Conservation (phyloP, 192 early-diverging fungal genomes). For the Backusella luteola region DNA sequence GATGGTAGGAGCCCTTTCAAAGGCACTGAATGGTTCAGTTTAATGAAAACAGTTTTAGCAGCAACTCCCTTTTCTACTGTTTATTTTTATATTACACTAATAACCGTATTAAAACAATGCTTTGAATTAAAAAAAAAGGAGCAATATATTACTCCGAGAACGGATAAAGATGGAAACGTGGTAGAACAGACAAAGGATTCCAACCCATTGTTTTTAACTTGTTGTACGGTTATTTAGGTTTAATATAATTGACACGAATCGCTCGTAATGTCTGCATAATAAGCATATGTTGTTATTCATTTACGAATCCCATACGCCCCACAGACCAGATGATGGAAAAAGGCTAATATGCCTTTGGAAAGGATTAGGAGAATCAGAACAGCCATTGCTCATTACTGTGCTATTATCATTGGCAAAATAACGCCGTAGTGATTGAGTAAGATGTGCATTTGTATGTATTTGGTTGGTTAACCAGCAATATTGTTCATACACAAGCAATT, state of each 20-base stretch:
- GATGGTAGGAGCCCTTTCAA: not conserved
- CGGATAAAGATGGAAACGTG: not conserved
- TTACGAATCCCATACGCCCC: not conserved
- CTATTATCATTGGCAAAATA: not conserved
- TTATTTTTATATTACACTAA: conserved; percentile 2
- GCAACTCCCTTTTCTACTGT: not conserved
- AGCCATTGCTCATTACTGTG: not conserved
- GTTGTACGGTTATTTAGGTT: not conserved
- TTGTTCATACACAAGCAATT: no score
- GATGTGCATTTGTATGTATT: not conserved
- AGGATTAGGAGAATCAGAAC: not conserved
- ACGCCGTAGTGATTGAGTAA: not conserved
- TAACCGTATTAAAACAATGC: not conserved
- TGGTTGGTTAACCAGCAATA: not conserved
- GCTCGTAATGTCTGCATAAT: not conserved
- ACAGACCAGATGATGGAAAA: not conserved
- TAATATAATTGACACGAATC: not conserved
- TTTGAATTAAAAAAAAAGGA: conserved; percentile 1
- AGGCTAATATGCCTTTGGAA: not conserved
- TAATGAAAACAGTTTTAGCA: conserved; percentile 5
- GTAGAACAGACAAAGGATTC: not conserved
- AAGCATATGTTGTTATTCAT: not conserved
- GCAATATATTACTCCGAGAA: not conserved
- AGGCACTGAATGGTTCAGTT: not conserved
- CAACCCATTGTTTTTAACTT: not conserved